These are phyloP conservation scores for Gamsiella multidivaricata DNA, from an alignment of 192 early-diverging fungal species.

Conservation along the genomic window DNA sequence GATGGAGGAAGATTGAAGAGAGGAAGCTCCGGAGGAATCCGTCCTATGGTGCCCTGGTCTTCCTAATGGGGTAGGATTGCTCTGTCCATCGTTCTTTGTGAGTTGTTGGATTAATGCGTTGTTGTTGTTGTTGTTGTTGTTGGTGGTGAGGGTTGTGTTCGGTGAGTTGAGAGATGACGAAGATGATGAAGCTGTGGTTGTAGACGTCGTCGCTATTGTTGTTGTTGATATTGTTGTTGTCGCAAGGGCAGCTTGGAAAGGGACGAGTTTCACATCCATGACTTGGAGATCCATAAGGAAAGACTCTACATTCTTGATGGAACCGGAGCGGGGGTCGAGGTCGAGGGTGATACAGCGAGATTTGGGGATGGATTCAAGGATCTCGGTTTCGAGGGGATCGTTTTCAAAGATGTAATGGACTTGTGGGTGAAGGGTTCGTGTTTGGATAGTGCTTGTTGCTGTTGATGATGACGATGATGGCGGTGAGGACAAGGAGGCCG, in stretches of 20 bases:
- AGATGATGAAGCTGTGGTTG: not conserved
- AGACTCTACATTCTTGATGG: slow-evolving; percentile 37
- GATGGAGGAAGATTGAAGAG: slow-evolving; percentile 5
- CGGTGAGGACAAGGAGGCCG: not conserved
- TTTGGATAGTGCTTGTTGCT: not conserved
- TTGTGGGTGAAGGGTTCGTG: slow-evolving; percentile 27
- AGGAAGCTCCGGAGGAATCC: slow-evolving; percentile 2
- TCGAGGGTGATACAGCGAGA: slow-evolving; percentile 38
- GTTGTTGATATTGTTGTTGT: not conserved
- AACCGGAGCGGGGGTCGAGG: slow-evolving; percentile 31
- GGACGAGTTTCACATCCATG: slow-evolving; percentile 35
- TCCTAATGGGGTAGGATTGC: not conserved
- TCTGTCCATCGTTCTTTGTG: not conserved
- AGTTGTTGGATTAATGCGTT: not conserved
- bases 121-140: not conserved
- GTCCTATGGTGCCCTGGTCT: not conserved
- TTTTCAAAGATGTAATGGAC: slow-evolving; percentile 49
- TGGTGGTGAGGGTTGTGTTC: not conserved
- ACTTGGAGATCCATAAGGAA: slow-evolving; percentile 32
- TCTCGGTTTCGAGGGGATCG: slow-evolving; percentile 37
- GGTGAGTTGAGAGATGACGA: slow-evolving; percentile 3
- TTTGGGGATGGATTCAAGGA: slow-evolving; percentile 42
- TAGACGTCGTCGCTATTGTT: not conserved
- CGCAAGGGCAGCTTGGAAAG: not conserved
- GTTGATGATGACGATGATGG: not conserved